phyloP scores from a whole-genome alignment of 2,329 filamentous ascomycete genomes.

The Ophiostoma himal-ulmi region DNA sequence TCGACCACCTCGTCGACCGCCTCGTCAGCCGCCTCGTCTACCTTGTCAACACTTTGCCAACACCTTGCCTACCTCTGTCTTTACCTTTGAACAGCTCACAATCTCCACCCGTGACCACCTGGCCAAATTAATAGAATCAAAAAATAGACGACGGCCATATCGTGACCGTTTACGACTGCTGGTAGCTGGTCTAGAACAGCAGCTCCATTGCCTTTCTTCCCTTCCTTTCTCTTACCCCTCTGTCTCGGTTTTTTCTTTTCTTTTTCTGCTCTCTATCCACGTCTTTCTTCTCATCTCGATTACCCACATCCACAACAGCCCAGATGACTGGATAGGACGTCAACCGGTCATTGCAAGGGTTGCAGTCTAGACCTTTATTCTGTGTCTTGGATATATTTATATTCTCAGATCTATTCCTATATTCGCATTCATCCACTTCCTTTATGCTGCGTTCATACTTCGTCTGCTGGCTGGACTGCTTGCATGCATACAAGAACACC shows the following conservation, averaged over 20 bases:
- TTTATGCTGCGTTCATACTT: neutral
- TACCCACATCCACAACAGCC: neutral
- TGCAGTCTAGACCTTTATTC: neutral
- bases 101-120: neutral
- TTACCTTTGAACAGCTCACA: neutral
- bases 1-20: neutral
- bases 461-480: neutral
- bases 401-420: neutral
- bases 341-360: neutral
- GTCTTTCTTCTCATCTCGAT: neutral
- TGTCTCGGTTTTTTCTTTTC: neutral
- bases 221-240: neutral
- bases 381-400: neutral
- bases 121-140: neutral
- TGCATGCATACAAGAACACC: neutral
- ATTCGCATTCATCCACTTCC: neutral
- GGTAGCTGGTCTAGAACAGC: neutral
- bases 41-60: neutral
- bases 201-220: neutral
- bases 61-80: neutral
- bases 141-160: neutral
- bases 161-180: neutral
- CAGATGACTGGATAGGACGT: conserved; percentile 11
- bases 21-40: too few relatives aligned
- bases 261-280: conserved; percentile 22